Evolutionary conservation across 2,329 filamentous ascomycete species (phyloP).

Genomic region (Alternaria ethzedia): DNA sequence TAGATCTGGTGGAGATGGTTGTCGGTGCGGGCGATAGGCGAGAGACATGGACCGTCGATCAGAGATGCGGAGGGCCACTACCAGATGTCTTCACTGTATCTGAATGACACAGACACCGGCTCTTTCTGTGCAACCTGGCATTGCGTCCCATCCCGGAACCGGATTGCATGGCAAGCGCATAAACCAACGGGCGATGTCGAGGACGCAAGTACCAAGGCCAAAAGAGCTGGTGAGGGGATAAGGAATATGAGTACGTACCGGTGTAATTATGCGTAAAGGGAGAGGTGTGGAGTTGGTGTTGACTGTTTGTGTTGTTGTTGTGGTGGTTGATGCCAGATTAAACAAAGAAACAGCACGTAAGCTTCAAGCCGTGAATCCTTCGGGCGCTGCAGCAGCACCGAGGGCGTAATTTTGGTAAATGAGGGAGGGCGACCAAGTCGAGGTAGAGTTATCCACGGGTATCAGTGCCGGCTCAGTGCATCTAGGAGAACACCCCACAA

Average conservation of each 20-base stretch:
- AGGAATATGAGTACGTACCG: slow-evolving; percentile 11
- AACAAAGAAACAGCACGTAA: neutral
- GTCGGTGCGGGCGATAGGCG: slow-evolving; percentile 8
- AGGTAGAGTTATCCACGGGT: neutral
- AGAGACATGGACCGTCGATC: slow-evolving; percentile 6
- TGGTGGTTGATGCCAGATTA: neutral
- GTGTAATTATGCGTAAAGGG: neutral
- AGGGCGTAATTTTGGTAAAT: slow-evolving; percentile 13
- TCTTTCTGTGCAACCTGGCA: neutral
- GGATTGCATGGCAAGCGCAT: neutral
- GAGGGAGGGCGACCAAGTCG: slow-evolving; percentile 9
- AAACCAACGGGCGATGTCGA: neutral
- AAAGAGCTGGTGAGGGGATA: neutral
- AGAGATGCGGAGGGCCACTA: neutral
- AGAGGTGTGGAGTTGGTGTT: neutral
- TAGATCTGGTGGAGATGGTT: neutral
- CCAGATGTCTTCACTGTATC: neutral
- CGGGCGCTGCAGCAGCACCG: neutral
- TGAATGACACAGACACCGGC: neutral
- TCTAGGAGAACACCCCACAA: neutral
- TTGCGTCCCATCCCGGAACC: neutral
- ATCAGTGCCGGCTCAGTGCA: neutral
- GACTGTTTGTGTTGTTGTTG: neutral
- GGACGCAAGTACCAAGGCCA: neutral
- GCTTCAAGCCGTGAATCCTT: neutral